Evolutionary conservation across 1,284 basidiomycete species (phyloP), one percentile per base, ranked within the genome.

Genomic region (Trichosporon faecale): DNA sequence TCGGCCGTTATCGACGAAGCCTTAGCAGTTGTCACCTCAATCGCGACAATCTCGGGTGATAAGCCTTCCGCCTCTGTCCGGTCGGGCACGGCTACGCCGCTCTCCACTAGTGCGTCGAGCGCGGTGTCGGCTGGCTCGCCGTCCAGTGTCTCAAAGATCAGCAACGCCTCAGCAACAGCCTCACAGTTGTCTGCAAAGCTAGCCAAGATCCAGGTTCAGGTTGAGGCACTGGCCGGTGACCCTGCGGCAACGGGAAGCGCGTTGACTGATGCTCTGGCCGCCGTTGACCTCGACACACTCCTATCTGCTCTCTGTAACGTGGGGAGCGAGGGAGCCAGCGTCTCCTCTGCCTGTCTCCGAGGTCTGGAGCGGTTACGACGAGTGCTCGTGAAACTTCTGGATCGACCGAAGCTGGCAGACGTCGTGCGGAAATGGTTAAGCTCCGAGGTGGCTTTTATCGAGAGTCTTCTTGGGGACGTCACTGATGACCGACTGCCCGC

Each of bases 1-100:
- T 69, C 74, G 0, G 40, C 25, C 7, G 74, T 77, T 12, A 77
- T 82, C 68, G 78, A 80, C 63, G 71, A 71, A 55, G 78, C 78
- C 0, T 71, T 79, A 25, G 67, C 74, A 1, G 65, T 74, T 23
- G 72, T 74, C 63, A 71, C 71, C 12, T 33, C 57, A 1, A 44
- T 33, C 16, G 64, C 66, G 5, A 66, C 57, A 2, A 65, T 67
- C 23, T 55, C 64, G 37, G 67, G 27, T n/a, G 64, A 65, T 25
- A 31, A 46, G 23, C 4, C 25, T 8, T 25, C 40, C 11, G 25
- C 6, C 2, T 4, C 44, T 7, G 23, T 21, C 16, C 21, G 44
- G 14, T 46, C 33, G 18, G 21, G 40, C 63, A 37, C 40, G 2
- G 12, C 35, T 3, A 37, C 63, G 8, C 63, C 35, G 21, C 40